These are phyloP conservation scores for Blastobotrys aristatus DNA, from an alignment of 1,139 yeast genomes.

Conservation along the genomic window DNA sequence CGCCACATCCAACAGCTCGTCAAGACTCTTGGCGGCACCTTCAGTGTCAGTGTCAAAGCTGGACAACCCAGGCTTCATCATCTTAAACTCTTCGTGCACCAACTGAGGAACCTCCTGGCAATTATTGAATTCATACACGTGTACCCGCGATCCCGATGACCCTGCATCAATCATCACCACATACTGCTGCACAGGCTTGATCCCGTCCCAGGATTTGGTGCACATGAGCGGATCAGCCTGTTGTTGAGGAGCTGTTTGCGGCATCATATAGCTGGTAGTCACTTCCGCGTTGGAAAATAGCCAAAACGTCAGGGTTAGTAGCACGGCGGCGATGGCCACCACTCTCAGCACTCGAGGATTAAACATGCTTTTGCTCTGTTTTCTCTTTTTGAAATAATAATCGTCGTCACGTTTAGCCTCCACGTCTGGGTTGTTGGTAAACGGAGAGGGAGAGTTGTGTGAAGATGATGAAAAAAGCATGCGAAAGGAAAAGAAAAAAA, in stretches of 20 bases:
- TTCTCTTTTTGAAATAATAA: constrained; percentile 5
- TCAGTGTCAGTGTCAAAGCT: constrained; percentile 72
- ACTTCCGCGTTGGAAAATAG: constrained; percentile 5
- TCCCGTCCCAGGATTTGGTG: constrained; percentile 34
- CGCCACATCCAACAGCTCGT: constrained; percentile 72
- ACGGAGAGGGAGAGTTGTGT: neutral
- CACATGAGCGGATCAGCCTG: constrained; percentile 26
- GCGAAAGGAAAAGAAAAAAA: neutral
- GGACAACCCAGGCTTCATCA: constrained; percentile 90
- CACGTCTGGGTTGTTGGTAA: neutral
- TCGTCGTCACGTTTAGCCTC: constrained; percentile 14
- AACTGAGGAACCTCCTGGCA: constrained; percentile 76
- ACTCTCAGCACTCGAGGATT: constrained; percentile 10
- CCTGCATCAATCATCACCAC: constrained; percentile 97
- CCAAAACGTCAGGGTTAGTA: constrained; percentile 9
- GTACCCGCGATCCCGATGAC: constrained; percentile 93
- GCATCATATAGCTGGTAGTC: neutral
- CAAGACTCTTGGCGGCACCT: constrained; percentile 86
- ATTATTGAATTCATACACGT: constrained; percentile 83
- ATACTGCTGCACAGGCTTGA: constrained; percentile 41
- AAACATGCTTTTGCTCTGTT: constrained; percentile 7
- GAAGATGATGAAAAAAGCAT: constrained; percentile 5
- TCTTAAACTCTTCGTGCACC: constrained; percentile 72
- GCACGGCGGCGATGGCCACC: constrained; percentile 9
- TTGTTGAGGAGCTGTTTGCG: neutral